phyloP scores from a whole-genome alignment of 352 stramenopile genomes.

The Phytopythium sindhum region DNA sequence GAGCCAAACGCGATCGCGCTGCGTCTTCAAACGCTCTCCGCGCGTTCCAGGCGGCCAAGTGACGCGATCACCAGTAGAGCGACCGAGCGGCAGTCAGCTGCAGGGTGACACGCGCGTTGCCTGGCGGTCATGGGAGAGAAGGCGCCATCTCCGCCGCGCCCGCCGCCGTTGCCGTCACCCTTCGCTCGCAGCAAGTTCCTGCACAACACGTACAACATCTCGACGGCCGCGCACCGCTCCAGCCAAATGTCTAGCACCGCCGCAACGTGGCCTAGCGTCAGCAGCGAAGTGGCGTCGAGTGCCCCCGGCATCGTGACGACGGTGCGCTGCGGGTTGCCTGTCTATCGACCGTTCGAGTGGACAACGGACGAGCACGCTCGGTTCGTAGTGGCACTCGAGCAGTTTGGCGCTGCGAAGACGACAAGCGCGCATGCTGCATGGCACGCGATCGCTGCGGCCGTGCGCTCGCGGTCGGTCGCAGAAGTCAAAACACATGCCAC shows the following conservation, averaged over 20 bases:
- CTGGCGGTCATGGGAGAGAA: slow-evolving; percentile 1
- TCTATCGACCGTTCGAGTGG: slow-evolving; percentile 22
- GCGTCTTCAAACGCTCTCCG: not conserved
- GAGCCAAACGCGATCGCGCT: not conserved
- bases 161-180: slow-evolving; percentile 1
- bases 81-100: not conserved
- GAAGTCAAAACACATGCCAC: slow-evolving; percentile 49
- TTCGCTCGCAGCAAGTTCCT: not conserved
- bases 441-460: slow-evolving; percentile 49
- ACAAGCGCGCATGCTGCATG: slow-evolving; percentile 41
- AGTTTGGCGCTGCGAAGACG: slow-evolving; percentile 45
- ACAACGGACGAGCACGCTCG: slow-evolving; percentile 58
- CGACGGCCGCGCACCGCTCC: slow-evolving; percentile 3
- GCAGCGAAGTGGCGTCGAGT: not conserved
- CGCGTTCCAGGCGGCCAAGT: not conserved
- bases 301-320: not conserved
- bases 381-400: slow-evolving; percentile 64
- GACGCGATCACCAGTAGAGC: not conserved
- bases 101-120: not conserved
- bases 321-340: not conserved
- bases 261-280: not conserved
- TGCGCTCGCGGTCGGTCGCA: slow-evolving; percentile 44
- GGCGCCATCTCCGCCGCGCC: not conserved
- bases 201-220: slow-evolving; percentile 12
- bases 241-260: not conserved